These are phyloP conservation scores for Gonium pectorale DNA, from an alignment of 139 green algal genomes.

Conservation along the genomic window DNA sequence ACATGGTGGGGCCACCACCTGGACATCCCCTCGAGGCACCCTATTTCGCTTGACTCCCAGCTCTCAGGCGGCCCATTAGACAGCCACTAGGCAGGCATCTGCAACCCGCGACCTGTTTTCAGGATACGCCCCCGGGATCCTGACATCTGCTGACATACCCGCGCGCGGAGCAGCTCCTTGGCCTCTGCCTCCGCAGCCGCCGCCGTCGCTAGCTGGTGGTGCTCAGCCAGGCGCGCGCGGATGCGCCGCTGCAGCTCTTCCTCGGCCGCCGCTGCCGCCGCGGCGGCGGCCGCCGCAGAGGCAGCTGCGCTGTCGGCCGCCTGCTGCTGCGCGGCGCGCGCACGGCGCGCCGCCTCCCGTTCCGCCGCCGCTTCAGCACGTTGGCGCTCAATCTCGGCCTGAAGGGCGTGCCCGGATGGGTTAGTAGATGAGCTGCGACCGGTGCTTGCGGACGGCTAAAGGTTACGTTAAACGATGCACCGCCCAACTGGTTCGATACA, in stretches of 20 bases:
- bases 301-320: not conserved
- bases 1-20: too few species aligned
- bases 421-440: too few species aligned
- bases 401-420: too few species aligned
- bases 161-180: not conserved
- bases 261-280: not conserved
- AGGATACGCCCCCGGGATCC: too few species aligned
- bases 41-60: too few species aligned
- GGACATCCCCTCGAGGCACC: too few species aligned
- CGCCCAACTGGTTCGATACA: too few species aligned
- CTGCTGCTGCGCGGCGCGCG: not conserved
- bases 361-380: conserved; percentile 27
- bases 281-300: not conserved
- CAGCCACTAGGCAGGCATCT: not conserved
- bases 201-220: conserved; percentile 30
- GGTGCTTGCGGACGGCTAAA: too few species aligned
- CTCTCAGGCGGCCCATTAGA: too few species aligned
- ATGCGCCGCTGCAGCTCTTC: conserved; percentile 32
- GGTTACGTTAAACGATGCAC: too few species aligned
- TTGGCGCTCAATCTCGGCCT: conserved; percentile 37
- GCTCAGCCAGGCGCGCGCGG: conserved; percentile 1
- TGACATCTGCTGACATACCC: too few species aligned
- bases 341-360: conserved; percentile 20
- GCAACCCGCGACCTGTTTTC: not conserved
- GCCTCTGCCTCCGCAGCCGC: conserved; percentile 32